These are phyloP conservation scores for Tolypocladium amazonense DNA, from an alignment of 2,329 filamentous ascomycete species.

Conservation along the genomic window DNA sequence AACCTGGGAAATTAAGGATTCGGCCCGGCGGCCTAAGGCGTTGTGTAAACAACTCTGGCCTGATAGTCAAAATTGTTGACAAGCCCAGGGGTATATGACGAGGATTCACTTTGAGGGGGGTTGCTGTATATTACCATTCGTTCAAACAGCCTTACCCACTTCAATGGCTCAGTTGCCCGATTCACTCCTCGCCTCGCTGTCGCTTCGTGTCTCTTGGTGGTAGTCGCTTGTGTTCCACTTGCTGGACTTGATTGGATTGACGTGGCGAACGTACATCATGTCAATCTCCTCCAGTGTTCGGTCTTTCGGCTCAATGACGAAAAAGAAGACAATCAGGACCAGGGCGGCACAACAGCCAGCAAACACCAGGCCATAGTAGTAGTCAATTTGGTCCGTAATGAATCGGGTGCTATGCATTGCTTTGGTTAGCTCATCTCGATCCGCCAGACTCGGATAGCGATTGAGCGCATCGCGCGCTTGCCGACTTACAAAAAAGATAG, in stretches of 20 bases:
- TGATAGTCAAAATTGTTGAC: not conserved
- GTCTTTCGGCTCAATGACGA: constrained; percentile 63
- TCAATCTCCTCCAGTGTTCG: constrained; percentile 67
- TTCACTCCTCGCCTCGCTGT: not conserved
- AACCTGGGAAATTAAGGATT: too few relatives aligned
- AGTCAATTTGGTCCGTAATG: constrained; percentile 60
- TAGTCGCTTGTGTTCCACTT: constrained; percentile 11
- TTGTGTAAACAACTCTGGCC: too few relatives aligned
- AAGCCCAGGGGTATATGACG: not conserved
- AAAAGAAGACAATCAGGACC: constrained; percentile 60
- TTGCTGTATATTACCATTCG: not conserved
- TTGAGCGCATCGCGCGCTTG: not conserved
- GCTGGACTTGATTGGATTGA: constrained; percentile 37
- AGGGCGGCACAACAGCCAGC: constrained; percentile 55
- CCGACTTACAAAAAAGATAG: constrained; percentile 34
- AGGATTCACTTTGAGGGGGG: not conserved
- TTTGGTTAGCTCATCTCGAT: constrained; percentile 6
- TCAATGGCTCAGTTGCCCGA: not conserved
- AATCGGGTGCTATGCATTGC: constrained; percentile 47
- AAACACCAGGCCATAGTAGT: constrained; percentile 62
- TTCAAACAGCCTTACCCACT: not conserved
- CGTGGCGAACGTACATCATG: constrained; percentile 54
- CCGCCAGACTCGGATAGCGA: not conserved
- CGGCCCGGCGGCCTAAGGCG: too few relatives aligned
- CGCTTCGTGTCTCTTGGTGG: not conserved